Base-by-base conservation (phyloP, 2,329 filamentous ascomycete species). In the Cladosporium sp. region DNA sequence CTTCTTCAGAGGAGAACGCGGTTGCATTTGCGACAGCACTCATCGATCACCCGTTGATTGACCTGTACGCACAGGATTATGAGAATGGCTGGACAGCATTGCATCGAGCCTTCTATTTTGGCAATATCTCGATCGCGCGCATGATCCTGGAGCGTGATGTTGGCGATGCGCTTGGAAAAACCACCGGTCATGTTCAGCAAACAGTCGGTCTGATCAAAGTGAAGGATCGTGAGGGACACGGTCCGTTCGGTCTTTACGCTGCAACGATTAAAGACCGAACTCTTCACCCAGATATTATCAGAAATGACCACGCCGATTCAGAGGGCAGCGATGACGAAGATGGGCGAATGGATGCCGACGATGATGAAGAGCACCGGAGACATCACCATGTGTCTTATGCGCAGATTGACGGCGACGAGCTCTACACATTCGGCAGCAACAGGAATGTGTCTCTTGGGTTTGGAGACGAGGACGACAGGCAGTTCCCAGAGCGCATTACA, bases 51-150 rank as follows among this genome's bases (percentile, higher is more conserved):
- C 89, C 90, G 1, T 78, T 85, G 47, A 80, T 90, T 58, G 93
- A 99, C 69, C 74, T 97, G 7, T 93, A 96, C 62, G 76, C 80
- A 2, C 91, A 95, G 66, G 93, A 99, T 68, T 75, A 77, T 7
- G 93, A 99, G 69, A 97, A 87, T 68, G 92, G 91, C 39, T 99
- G 93, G 93, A 99, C 95, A 54, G 85, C 91, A 32, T 77, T 99
- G 34, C 93, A 99, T 65, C 82, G 93, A 61, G 89, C 91, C 7
- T 76, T 97, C 37, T 97, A 96, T 66, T 83, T 85, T 60, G 92
- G 92, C 41, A 96, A 96, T 63, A 83, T 93, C 44, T 84, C 88
- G 6, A 85, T 95, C 58, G 93, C 93, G 2, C 83, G 89, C 41
- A 76, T 89, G 17, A 82, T 99, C 27, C 76, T 99, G 56, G 82